Conservation (phyloP, 306 rosid species). For the Myrica gale region DNA sequence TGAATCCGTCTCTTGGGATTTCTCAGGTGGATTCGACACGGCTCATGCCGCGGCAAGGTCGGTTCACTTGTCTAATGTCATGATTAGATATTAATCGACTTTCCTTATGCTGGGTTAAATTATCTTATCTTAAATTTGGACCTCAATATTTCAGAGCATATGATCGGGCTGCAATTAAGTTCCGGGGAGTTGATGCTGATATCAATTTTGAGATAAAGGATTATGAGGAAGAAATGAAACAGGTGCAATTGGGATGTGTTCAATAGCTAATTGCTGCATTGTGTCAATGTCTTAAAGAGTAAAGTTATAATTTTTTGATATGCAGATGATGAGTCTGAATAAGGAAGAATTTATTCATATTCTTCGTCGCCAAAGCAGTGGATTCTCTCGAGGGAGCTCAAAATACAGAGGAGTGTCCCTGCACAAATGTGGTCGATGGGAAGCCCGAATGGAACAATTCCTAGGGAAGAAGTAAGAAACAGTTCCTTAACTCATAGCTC, state of each 20-base stretch:
- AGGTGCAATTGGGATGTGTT: conserved; percentile 22
- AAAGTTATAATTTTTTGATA: too few species aligned
- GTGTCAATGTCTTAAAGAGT: neutral
- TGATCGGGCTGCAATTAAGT: conserved; percentile 61
- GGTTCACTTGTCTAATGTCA: neutral
- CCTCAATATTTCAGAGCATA: conserved; percentile 39
- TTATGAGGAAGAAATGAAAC: conserved; percentile 52
- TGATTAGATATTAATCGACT: neutral
- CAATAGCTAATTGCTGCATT: neutral
- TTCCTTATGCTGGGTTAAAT: neutral
- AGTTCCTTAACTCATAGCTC: conserved; percentile 11
- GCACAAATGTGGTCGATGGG: conserved; percentile 97
- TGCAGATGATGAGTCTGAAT: conserved; percentile 66
- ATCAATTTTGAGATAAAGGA: conserved; percentile 43
- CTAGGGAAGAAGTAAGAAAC: conserved; percentile 75
- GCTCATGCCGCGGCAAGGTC: conserved; percentile 60
- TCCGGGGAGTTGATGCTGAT: conserved; percentile 59
- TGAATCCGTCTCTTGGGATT: conserved; percentile 12
- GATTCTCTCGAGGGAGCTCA: conserved; percentile 87
- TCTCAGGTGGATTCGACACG: conserved; percentile 57
- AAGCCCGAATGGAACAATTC: conserved; percentile 96
- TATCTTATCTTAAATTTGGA: too few species aligned
- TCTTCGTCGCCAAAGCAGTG: conserved; percentile 87
- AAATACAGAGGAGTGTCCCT: conserved; percentile 89
- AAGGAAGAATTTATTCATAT: conserved; percentile 91